phyloP scores from a whole-genome alignment of 768 basidiomycete genomes.

The Leccinum truebloodii region DNA sequence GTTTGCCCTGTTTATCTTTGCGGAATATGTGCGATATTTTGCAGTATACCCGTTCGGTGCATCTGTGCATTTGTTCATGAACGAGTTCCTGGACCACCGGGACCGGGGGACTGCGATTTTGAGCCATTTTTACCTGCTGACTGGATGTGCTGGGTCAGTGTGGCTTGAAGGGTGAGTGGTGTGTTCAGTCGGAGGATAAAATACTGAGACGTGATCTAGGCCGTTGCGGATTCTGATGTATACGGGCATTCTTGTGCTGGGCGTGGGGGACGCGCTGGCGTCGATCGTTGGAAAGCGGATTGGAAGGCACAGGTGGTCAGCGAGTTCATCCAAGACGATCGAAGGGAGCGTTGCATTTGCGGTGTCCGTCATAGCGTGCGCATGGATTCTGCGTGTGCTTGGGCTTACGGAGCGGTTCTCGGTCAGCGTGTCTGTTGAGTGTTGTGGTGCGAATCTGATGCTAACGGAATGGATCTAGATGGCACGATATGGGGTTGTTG shows the following conservation, averaged over 20 bases:
- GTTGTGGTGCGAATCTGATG: conserved; percentile 6
- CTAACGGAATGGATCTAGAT: conserved; percentile 48
- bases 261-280: conserved; percentile 93
- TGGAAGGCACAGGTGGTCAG: conserved; percentile 83
- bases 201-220: conserved; percentile 29
- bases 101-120: conserved; percentile 95
- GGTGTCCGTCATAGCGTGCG: conserved; percentile 64
- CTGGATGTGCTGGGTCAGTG: conserved; percentile 89
- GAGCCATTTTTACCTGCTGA: conserved; percentile 96
- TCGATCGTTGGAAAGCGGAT: conserved; percentile 88
- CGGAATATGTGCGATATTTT: conserved; percentile 98
- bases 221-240: conserved; percentile 58
- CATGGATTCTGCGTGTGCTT: conserved; percentile 67
- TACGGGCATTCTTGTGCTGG: conserved; percentile 86
- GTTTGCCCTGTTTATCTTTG: conserved; percentile 93
- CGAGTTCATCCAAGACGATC: conserved; percentile 81
- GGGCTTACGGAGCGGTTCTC: conserved; percentile 76
- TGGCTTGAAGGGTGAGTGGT: conserved; percentile 90
- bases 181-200: background rate
- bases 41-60: conserved; percentile 97
- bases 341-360: conserved; percentile 89
- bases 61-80: conserved; percentile 91
- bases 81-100: conserved; percentile 94
- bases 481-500: conserved; percentile 61
- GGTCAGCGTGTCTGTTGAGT: conserved; percentile 46